Base-by-base conservation (phyloP, 1,139 yeast genomes). In the Candida tropicalis region DNA sequence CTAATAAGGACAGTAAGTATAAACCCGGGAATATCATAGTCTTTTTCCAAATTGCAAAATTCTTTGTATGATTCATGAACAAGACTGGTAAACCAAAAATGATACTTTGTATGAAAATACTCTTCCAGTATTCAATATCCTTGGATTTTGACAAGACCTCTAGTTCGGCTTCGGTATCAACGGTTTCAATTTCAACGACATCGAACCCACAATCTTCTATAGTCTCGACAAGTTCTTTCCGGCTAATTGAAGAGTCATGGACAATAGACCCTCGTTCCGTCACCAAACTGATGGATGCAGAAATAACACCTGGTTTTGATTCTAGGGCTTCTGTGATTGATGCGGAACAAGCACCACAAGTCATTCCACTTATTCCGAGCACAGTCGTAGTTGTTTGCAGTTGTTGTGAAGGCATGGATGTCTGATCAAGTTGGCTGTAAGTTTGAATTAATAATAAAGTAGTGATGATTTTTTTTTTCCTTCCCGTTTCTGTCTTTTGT, bases 111-210 rank as follows among this genome's bases (percentile, higher is more conserved):
- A 79, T 48, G 47, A 87, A 77, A 46, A 75, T 81, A 3, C 59
- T 50, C 47, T 71, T 76, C 95, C 97, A 93, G 53, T 76, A 79
- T 40, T 70, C 66, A 34, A 88, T 84, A 51, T 91, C 97, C 53
- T 82, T 81, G 9, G 78, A 73, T 52, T 87, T 81, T 0, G 89
- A 74, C 28, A 93, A 70, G 3, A 87, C 63, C 37, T 79, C 81
- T 32, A 91, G 64, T 62, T 43, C 56, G 51, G 34, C 38, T 12
- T 49, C 59, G 39, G 43, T 47, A 38, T 55, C 53, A 35, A 46
- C 46, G 12, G 44, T 27, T 35, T 40, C 13, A 34, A 11, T 7
- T 26, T 28, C 35, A 16, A 40, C 35, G 7, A 35, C 75, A 32
- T 66, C 75, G 49, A 71, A 71, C 3, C 77, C 77, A 51, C 73